These are phyloP conservation scores for Torulaspora microellipsoides DNA, from an alignment of 805 yeast genomes.

Conservation along the genomic window DNA sequence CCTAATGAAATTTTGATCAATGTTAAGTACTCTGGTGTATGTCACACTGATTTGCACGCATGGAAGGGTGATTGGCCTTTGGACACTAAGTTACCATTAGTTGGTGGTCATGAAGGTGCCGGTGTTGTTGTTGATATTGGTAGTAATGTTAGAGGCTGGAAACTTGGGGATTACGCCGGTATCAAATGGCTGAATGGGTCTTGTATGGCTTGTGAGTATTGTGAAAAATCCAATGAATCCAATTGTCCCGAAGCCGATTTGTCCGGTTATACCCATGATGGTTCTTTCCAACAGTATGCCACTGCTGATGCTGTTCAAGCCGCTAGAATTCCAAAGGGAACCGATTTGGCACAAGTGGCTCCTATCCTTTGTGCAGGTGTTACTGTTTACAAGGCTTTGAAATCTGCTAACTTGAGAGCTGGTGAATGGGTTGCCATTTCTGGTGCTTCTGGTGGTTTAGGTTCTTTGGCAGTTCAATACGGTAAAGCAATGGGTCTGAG, in stretches of 20 bases:
- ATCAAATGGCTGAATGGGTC: constrained; percentile 65
- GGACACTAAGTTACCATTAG: constrained; percentile 53
- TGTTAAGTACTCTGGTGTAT: constrained; percentile 84
- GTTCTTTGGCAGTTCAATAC: constrained; percentile 68
- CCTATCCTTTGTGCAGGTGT: constrained; percentile 90
- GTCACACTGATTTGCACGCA: constrained; percentile 92
- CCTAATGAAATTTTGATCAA: constrained; percentile 74
- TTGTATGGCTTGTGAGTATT: constrained; percentile 57
- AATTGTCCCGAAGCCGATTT: constrained; percentile 66
- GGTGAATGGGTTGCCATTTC: constrained; percentile 75
- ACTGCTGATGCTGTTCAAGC: constrained; percentile 87
- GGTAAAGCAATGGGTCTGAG: constrained; percentile 75
- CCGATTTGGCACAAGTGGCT: constrained; percentile 70
- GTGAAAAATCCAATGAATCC: constrained; percentile 52
- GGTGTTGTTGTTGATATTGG: constrained; percentile 62
- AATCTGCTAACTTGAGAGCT: constrained; percentile 64
- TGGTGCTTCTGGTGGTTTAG: constrained; percentile 81
- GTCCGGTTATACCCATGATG: constrained; percentile 87
- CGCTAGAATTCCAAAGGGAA: constrained; percentile 67
- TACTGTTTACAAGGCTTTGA: constrained; percentile 86
- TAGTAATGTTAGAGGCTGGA: constrained; percentile 51
- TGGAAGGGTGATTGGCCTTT: constrained; percentile 94
- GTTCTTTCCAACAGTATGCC: constrained; percentile 87
- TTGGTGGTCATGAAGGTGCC: constrained; percentile 70
- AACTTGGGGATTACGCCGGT: constrained; percentile 61